phyloP scores from a whole-genome alignment of 2,329 filamentous ascomycete species.

The Catunica adiposa region DNA sequence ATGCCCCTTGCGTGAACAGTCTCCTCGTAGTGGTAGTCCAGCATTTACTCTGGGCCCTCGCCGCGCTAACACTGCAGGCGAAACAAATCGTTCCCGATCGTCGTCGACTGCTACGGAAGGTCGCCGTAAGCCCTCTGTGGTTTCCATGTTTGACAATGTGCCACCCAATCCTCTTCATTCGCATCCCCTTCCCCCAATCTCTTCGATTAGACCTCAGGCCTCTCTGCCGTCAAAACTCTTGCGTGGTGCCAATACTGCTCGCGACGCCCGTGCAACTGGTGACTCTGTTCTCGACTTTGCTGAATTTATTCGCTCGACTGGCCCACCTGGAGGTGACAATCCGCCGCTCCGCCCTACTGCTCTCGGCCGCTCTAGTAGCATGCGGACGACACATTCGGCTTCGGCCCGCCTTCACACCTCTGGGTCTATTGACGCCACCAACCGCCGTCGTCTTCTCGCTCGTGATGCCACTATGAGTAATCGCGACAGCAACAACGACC shows the following conservation, averaged over 20 bases:
- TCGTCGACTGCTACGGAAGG: constrained; percentile 28
- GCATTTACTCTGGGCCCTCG: constrained; percentile 26
- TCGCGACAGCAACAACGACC: constrained; percentile 57
- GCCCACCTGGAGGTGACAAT: constrained; percentile 38
- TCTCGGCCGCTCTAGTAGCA: constrained; percentile 23
- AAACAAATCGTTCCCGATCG: constrained; percentile 29
- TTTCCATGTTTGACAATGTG: constrained; percentile 13
- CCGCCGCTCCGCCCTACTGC: constrained; percentile 18
- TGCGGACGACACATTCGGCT: constrained; percentile 24
- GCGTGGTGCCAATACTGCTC: constrained; percentile 25
- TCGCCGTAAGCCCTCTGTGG: constrained; percentile 12
- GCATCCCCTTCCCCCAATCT: constrained; percentile 10
- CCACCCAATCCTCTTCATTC: constrained; percentile 12
- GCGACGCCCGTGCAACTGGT: constrained; percentile 54
- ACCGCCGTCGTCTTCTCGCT: constrained; percentile 45
- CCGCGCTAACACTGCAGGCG: constrained; percentile 31
- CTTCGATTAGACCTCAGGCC: background rate
- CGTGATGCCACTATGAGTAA: constrained; percentile 45
- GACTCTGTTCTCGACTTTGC: constrained; percentile 71
- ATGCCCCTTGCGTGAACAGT: constrained; percentile 7
- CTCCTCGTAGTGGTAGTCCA: constrained; percentile 22
- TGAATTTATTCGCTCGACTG: constrained; percentile 76
- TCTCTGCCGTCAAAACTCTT: constrained; percentile 15
- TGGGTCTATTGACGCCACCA: constrained; percentile 20
- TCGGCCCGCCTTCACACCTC: constrained; percentile 18